These are phyloP conservation scores for Mycena galericulata DNA, from an alignment of 768 basidiomycete species.

Conservation along the genomic window DNA sequence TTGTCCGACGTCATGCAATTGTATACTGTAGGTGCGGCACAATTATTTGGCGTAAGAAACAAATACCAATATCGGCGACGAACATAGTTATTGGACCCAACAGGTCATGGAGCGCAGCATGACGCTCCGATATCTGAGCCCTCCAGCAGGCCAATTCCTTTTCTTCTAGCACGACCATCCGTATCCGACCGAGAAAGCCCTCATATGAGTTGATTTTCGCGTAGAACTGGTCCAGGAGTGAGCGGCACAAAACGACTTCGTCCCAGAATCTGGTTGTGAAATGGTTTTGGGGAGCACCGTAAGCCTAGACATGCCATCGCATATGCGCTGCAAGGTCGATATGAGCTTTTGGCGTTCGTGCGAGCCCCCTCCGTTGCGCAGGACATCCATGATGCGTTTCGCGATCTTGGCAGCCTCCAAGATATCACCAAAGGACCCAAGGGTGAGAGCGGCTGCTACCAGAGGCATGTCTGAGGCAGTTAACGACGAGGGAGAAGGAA, in stretches of 20 bases:
- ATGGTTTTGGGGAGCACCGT: neutral
- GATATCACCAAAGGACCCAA: conserved; percentile 23
- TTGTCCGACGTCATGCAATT: conserved; percentile 14
- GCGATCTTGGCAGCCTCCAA: conserved; percentile 18
- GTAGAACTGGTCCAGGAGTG: conserved; percentile 13
- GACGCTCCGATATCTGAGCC: conserved; percentile 13
- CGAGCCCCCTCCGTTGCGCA: conserved; percentile 8
- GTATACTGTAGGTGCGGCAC: conserved; percentile 10
- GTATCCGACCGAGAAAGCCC: neutral
- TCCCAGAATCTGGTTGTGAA: conserved; percentile 14
- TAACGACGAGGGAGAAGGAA: conserved; percentile 5
- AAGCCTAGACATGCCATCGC: conserved; percentile 6
- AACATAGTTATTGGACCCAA: conserved; percentile 9
- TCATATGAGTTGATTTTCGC: conserved; percentile 11
- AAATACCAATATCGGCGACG: conserved; percentile 13
- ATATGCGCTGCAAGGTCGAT: conserved; percentile 1
- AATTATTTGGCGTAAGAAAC: conserved; percentile 7
- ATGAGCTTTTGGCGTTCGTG: conserved; percentile 8
- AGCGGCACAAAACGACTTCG: conserved; percentile 19
- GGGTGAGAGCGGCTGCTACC: conserved; percentile 18
- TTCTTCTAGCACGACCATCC: conserved; percentile 12
- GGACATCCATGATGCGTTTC: conserved; percentile 19
- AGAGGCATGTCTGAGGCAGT: conserved; percentile 10
- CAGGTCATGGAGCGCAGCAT: conserved; percentile 7
- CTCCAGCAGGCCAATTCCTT: conserved; percentile 15